A percentile compares a stretch with the other conserved stretches of the same genome.
These are phyloP conservation scores for Vitis hybrid DNA, from an alignment of 177 flowering plant species.

Conservation along the genomic window DNA sequence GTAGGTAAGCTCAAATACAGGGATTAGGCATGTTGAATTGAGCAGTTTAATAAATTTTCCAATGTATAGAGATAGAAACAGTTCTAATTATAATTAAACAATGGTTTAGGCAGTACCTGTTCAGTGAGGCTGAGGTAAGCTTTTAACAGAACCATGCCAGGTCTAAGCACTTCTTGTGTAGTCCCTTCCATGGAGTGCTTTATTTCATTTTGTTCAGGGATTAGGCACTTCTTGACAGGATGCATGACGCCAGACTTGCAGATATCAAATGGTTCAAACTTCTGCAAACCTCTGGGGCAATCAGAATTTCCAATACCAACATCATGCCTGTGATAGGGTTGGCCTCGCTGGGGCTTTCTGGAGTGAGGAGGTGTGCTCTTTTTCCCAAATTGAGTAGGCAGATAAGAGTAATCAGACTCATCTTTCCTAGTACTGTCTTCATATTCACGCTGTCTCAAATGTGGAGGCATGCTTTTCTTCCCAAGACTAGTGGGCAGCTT, in stretches of 20 bases:
- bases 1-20: too few relatives aligned
- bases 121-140: slow-evolving; percentile 31
- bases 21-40: not conserved
- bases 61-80: not conserved
- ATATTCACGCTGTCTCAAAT: too few relatives aligned
- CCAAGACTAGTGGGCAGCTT: too few relatives aligned
- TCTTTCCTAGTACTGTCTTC: too few relatives aligned
- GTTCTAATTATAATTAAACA: too few relatives aligned
- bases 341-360: not conserved
- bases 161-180: slow-evolving; percentile 30
- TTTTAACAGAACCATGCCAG: slow-evolving; percentile 70
- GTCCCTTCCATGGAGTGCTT: slow-evolving; percentile 12
- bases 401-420: not conserved
- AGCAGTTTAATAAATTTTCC: too few relatives aligned
- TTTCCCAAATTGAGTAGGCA: slow-evolving; percentile 14
- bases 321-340: not conserved
- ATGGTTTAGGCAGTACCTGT: slow-evolving; percentile 39
- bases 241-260: slow-evolving; percentile 16
- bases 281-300: not conserved
- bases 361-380: not conserved
- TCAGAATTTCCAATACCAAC: not conserved
- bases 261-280: slow-evolving; percentile 41
- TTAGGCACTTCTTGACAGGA: not conserved
- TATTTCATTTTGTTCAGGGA: slow-evolving; percentile 11
- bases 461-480: too few relatives aligned